Conservation (phyloP, 2,329 filamentous ascomycete genomes). For the Aspergillus alliaceus region DNA sequence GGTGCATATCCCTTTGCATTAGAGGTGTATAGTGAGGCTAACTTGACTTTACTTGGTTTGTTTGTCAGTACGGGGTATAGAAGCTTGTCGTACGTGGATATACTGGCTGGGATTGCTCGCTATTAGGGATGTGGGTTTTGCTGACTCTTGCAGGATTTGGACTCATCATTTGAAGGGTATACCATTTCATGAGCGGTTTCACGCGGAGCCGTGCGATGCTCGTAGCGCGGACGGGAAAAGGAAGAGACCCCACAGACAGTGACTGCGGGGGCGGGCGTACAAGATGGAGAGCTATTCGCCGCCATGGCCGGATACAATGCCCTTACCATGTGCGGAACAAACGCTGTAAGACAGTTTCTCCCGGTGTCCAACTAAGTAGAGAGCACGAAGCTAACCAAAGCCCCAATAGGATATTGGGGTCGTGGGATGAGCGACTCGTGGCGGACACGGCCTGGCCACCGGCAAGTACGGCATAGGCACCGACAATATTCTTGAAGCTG, state of each 20-base stretch:
- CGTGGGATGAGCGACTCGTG: conserved; percentile 46
- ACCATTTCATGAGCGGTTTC: conserved; percentile 22
- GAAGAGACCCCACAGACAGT: background rate
- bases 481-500: conserved; percentile 50
- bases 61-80: background rate
- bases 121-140: too few species aligned
- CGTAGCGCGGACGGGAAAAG: background rate
- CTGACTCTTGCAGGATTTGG: conserved; percentile 43
- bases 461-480: conserved; percentile 52
- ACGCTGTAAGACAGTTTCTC: background rate
- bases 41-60: background rate
- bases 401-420: conserved; percentile 2
- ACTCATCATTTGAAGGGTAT: conserved; percentile 43
- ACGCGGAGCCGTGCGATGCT: background rate
- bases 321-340: conserved; percentile 5
- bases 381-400: background rate
- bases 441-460: conserved; percentile 56
- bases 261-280: conserved; percentile 8
- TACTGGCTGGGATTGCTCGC: too few species aligned
- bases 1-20: too few species aligned
- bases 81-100: conserved; percentile 11
- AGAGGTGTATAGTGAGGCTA: too few species aligned
- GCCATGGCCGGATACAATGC: conserved; percentile 3
- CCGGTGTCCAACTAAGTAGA: too few species aligned
- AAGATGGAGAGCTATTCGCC: conserved; percentile 7